A percentile compares a stretch with the other conserved stretches of the same genome.
These are phyloP conservation scores for Solanum raphanifolium DNA, from an alignment of 257 asterid genomes.

Conservation along the genomic window DNA sequence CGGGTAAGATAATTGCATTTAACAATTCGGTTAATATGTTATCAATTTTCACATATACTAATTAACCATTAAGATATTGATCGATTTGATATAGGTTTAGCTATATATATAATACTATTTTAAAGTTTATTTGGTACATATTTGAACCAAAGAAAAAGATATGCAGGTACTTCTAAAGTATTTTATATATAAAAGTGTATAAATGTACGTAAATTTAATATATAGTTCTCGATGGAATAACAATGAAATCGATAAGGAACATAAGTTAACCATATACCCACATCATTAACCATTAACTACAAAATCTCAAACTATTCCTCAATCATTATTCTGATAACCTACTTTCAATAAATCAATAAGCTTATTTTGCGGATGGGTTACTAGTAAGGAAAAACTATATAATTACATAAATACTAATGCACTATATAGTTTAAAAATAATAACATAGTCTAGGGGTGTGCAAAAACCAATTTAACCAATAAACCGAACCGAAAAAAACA, in stretches of 20 bases:
- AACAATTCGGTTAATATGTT: background rate
- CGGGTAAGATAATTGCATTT: background rate
- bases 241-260: background rate
- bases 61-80: too few species aligned
- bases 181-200: too few species aligned
- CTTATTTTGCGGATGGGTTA: background rate
- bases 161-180: background rate
- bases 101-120: too few species aligned
- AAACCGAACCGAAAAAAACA: too few species aligned
- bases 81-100: background rate
- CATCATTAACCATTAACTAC: background rate
- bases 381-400: background rate
- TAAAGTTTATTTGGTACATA: background rate
- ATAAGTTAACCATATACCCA: background rate
- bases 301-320: background rate
- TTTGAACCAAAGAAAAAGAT: background rate
- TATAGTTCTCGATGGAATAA: background rate
- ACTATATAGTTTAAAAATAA: too few species aligned
- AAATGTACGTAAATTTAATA: too few species aligned
- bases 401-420: too few species aligned
- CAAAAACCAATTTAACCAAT: too few species aligned
- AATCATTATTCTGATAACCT: background rate
- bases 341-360: background rate
- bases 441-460: background rate
- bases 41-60: background rate